Percentiles rank a stretch among this genome's conserved stretches.
phyloP scores from a whole-genome alignment of 2,329 filamentous ascomycete genomes.

The Stachybotrys chlorohalonatus region DNA sequence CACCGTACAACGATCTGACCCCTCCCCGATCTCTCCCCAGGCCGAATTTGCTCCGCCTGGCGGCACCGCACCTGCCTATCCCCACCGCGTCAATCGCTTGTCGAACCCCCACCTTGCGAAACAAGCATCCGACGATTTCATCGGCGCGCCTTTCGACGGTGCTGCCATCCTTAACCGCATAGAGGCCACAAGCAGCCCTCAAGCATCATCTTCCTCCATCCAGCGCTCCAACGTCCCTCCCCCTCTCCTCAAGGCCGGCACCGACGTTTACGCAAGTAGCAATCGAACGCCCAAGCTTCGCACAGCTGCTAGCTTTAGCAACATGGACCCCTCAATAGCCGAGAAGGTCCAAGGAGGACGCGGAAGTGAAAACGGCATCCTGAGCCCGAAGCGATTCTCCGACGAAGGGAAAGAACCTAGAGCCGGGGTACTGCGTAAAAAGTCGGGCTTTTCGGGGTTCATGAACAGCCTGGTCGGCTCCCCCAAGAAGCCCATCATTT shows the following conservation, averaged over 20 bases:
- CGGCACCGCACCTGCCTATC: slow-evolving; percentile 17
- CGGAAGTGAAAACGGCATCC: slow-evolving; percentile 26
- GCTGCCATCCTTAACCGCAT: slow-evolving; percentile 52
- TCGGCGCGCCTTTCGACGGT: slow-evolving; percentile 58
- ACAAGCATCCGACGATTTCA: slow-evolving; percentile 44
- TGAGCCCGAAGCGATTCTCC: slow-evolving; percentile 63
- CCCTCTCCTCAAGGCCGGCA: slow-evolving; percentile 37
- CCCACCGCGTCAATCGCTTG: slow-evolving; percentile 16
- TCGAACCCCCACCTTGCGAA: slow-evolving; percentile 17
- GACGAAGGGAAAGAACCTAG: slow-evolving; percentile 64
- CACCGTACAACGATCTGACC: slow-evolving; percentile 30
- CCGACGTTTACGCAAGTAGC: slow-evolving; percentile 46
- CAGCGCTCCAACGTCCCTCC: slow-evolving; percentile 20
- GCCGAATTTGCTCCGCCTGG: slow-evolving; percentile 34
- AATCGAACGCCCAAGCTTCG: slow-evolving; percentile 46
- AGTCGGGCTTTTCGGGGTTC: slow-evolving; percentile 80
- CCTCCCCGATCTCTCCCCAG: slow-evolving; percentile 35
- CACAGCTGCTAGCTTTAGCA: slow-evolving; percentile 49
- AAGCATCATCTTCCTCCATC: slow-evolving; percentile 15
- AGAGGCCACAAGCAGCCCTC: slow-evolving; percentile 37
- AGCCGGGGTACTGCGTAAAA: slow-evolving; percentile 61
- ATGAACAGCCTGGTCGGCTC: slow-evolving; percentile 78
- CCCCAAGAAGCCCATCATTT: slow-evolving; percentile 86
- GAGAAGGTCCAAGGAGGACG: slow-evolving; percentile 24
- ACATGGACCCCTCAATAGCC: slow-evolving; percentile 28